Base-by-base conservation (phyloP, 1,284 basidiomycete species). In the Fomes fomentarius region DNA sequence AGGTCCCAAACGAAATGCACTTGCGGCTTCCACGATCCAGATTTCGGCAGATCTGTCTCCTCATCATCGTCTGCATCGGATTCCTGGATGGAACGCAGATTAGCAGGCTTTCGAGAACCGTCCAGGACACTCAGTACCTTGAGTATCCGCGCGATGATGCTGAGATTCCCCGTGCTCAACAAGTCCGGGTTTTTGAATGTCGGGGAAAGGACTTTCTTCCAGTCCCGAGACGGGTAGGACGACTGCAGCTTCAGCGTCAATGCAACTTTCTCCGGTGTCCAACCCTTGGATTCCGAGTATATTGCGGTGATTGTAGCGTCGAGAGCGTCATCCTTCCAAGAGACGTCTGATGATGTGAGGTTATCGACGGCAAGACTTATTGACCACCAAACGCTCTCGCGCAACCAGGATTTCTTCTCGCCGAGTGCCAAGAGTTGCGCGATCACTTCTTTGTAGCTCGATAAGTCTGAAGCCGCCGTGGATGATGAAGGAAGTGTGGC, bases 1-100 rank as follows among this genome's bases (percentile, higher is more conserved):
- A 87, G 74, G 62, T 89, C 85, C 96, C 96, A 98, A 24, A 91
- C 92, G 68, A 93, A 96, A 68, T 98, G 96, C 28, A 96, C 78
- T 66, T 96, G 89, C 49, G 95, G 87, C 67, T 93, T 96, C 93
- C 93, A 97, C 1, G 82, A 77, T 15, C 89, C 87, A 10, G 75
- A 70, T 63, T 82, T 82, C 24, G 74, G 60, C 17, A 70, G 59
- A 60, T 77, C 73, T 28, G 57, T 34, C 48, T 69, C 66, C 43
- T 78, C 78, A 9, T 81, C 81, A 10, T 84, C 82, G 40, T 88
- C 84, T 25, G 74, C 67, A n/a, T 74, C 73, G 10, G 81, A 79
- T 70, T 86, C 87, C 87, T 87, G 60, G 34, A 30, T 43, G 14
- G 45, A 56, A 54, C 26, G 46, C 48, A 43, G 55, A 12, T 35